Evolutionary conservation across 495 filamentous ascomycete species (phyloP).

Genomic region (Hypoxylon fuscum): DNA sequence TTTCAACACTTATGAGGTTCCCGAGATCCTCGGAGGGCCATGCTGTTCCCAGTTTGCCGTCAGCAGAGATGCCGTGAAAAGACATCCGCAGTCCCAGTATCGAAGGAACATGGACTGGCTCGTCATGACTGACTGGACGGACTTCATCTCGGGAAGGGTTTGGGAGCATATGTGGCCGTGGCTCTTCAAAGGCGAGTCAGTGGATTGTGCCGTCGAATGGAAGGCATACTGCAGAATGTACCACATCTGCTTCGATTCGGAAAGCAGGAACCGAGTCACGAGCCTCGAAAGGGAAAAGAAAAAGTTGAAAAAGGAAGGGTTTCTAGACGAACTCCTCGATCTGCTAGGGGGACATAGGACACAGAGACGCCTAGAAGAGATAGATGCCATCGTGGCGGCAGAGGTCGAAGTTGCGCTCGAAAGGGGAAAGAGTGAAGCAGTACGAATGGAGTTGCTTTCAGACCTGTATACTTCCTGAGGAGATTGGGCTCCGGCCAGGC

Average conservation of each 20-base stretch:
- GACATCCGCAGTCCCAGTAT: slow-evolving; percentile 68
- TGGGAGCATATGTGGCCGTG: slow-evolving; percentile 83
- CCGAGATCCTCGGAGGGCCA: slow-evolving; percentile 61
- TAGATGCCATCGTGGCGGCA: slow-evolving; percentile 28
- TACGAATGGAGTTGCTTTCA: slow-evolving; percentile 28
- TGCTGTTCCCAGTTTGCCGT: slow-evolving; percentile 79
- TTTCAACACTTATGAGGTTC: slow-evolving; percentile 49
- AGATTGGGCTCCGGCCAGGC: slow-evolving; percentile 9
- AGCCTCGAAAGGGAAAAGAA: slow-evolving; percentile 34
- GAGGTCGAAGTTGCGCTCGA: slow-evolving; percentile 33
- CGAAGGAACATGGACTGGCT: slow-evolving; percentile 75
- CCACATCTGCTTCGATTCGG: slow-evolving; percentile 43
- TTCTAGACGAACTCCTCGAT: slow-evolving; percentile 23
- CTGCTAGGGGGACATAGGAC: slow-evolving; percentile 14
- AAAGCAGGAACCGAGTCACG: slow-evolving; percentile 21
- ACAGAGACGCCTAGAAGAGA: slow-evolving; percentile 32
- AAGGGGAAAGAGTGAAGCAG: slow-evolving; percentile 28
- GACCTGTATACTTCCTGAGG: slow-evolving; percentile 29
- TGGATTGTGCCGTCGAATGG: slow-evolving; percentile 67
- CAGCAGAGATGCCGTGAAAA: slow-evolving; percentile 62
- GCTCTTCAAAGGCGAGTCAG: slow-evolving; percentile 67
- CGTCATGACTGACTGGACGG: slow-evolving; percentile 65
- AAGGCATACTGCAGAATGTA: slow-evolving; percentile 48
- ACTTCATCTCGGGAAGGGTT: slow-evolving; percentile 74
- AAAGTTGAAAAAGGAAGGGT: slow-evolving; percentile 8